Conservation (phyloP, 78 protist species). For the Planoprotostelium fungivorum region DNA sequence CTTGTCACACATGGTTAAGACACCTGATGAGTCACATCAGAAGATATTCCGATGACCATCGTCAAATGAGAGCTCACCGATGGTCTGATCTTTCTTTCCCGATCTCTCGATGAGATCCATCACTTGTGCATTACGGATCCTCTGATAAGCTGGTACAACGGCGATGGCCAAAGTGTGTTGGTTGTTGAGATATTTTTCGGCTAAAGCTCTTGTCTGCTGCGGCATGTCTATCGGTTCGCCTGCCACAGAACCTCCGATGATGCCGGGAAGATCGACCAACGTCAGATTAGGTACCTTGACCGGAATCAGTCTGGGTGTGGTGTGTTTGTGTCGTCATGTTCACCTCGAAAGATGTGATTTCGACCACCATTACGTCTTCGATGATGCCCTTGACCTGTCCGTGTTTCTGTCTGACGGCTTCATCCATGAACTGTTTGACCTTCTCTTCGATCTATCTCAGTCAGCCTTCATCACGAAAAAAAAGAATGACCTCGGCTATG, state of each 20-base stretch:
- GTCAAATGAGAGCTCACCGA: neutral
- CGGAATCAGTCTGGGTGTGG: neutral
- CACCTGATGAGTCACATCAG: too few relatives aligned
- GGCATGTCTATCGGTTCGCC: neutral
- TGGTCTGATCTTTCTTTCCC: neutral
- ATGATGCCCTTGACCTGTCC: neutral
- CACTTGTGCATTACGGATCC: neutral
- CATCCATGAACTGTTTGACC: neutral
- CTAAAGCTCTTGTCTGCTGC: neutral
- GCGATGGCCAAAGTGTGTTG: neutral
- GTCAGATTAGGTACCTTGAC: neutral
- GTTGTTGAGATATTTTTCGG: neutral
- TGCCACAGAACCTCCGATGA: neutral
- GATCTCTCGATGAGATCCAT: neutral
- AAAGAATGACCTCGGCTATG: neutral
- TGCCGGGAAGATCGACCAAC: neutral
- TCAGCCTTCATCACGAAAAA: neutral
- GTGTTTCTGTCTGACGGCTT: neutral
- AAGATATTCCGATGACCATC: too few relatives aligned
- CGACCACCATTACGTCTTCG: neutral
- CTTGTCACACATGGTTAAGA: neutral
- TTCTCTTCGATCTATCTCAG: neutral
- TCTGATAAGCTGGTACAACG: neutral
- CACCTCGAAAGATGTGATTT: neutral
- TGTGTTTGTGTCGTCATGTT: too few relatives aligned